Percentiles rank a stretch among this genome's conserved stretches.
Evolutionary conservation across 345 rosid species (phyloP).

Genomic region (Sisymbrium irio): DNA sequence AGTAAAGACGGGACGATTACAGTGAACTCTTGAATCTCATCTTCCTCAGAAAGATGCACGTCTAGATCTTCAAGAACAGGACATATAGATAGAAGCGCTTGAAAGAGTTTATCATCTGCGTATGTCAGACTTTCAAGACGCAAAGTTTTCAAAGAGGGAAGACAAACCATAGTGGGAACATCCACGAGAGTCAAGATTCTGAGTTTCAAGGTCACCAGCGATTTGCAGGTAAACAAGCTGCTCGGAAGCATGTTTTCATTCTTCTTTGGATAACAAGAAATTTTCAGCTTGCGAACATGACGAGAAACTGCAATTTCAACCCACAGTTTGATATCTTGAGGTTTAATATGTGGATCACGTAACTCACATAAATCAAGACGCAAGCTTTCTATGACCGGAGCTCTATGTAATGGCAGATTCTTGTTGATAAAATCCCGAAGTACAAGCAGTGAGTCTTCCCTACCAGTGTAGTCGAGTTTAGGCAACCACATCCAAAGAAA

Average conservation of each 20-base stretch:
- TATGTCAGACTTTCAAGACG: not conserved
- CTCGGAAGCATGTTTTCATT: not conserved
- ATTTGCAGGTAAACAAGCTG: not conserved
- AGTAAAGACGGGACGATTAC: not conserved
- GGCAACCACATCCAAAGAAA: not conserved
- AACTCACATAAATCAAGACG: not conserved
- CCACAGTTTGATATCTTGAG: not conserved
- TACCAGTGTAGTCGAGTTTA: not conserved
- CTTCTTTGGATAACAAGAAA: not conserved
- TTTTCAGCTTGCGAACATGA: not conserved
- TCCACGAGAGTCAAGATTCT: not conserved
- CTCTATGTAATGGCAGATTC: not conserved
- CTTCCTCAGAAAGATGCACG: not conserved
- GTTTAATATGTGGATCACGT: not conserved
- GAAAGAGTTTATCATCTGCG: not conserved
- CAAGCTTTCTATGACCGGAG: not conserved
- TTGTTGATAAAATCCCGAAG: not conserved
- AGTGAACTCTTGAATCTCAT: not conserved
- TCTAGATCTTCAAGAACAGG: conserved; percentile 1
- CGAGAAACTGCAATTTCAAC: not conserved
- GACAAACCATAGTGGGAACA: not conserved
- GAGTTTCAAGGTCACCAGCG: not conserved
- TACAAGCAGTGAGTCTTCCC: not conserved
- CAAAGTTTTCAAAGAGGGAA: not conserved
- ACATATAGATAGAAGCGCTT: not conserved